Base-by-base conservation (phyloP, 2,329 filamentous ascomycete genomes). In the Didymella pomorum region DNA sequence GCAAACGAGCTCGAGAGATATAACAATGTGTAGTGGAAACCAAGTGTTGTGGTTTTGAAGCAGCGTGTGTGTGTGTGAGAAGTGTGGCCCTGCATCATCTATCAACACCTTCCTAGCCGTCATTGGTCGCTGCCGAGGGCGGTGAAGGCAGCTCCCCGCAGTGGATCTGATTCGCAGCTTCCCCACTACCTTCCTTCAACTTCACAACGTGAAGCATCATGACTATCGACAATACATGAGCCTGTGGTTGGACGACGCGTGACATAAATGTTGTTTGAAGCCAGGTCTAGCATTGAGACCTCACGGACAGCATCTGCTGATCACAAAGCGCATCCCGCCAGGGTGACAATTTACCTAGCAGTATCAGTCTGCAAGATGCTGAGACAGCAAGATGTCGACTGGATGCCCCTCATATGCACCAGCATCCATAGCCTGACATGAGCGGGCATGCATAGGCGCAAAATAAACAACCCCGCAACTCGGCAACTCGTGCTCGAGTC, bases 131-230 rank as follows among this genome's bases (percentile, higher is more conserved):
- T 39, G 41, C 12, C 50, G 39, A 58, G 46, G 56, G 50, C 56
- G 56, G 50, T 58, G 50, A 58, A 54, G 28, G 31, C n/a, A 54
- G 50, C 50, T 58, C 56, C 50, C 56, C 50, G 50, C 56, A 35
- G 46, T 54, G 56, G 50, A 42, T 41, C 39, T 33, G 42, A 39
- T 48, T 43, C 23, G 35, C 43, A 23, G 26, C 42, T 23, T 16
- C 35, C 26, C 35, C 35, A 25, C 37, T 35, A 35, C 16, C 31
- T 35, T 35, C 31, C 4, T n/a, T 18, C 16, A n/a, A 35, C 31
- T 5, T 35, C 31, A 35, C 31, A 16, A n/a, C 31, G 31, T 35
- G 31, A 35, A 5, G 16, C 5, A 2, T 9, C 2, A n/a, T 7
- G 18, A 7, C 16, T 35, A 14, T 35, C 16, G 31, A 35, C 14